Evolutionary conservation across 2,329 filamentous ascomycete genomes (phyloP).

Genomic region (Aspergillus jensenii): DNA sequence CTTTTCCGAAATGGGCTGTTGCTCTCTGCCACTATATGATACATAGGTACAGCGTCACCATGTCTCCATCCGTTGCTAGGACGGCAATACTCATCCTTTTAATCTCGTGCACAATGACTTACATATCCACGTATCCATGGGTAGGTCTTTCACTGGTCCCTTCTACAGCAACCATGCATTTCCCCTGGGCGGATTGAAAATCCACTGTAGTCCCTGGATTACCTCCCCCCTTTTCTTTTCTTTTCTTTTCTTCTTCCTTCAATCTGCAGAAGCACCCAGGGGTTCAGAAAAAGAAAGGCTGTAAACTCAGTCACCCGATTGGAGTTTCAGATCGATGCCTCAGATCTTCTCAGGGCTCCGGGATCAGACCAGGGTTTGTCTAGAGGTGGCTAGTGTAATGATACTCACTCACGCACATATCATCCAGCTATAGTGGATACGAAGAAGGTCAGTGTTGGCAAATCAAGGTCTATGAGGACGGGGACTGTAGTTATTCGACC

Average conservation of each 20-base stretch:
- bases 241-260: neutral
- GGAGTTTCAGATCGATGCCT: neutral
- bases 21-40: neutral
- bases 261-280: neutral
- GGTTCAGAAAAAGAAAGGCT: neutral
- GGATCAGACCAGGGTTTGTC: conserved; percentile 10
- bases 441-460: too few relatives aligned
- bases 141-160: too few relatives aligned
- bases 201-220: neutral
- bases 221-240: neutral
- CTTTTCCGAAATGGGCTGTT: neutral
- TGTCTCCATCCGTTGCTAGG: neutral
- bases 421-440: too few relatives aligned
- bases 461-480: too few relatives aligned
- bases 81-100: neutral
- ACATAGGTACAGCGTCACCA: neutral
- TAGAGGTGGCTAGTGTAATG: too few relatives aligned
- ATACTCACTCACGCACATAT: too few relatives aligned
- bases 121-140: too few relatives aligned
- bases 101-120: too few relatives aligned
- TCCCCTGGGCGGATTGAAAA: conserved; percentile 1
- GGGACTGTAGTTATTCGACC: too few relatives aligned
- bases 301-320: neutral
- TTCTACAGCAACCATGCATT: neutral
- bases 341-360: neutral